These are phyloP conservation scores for Taxillus chinensis DNA, from an alignment of 164 flowering plant genomes.

Conservation along the genomic window DNA sequence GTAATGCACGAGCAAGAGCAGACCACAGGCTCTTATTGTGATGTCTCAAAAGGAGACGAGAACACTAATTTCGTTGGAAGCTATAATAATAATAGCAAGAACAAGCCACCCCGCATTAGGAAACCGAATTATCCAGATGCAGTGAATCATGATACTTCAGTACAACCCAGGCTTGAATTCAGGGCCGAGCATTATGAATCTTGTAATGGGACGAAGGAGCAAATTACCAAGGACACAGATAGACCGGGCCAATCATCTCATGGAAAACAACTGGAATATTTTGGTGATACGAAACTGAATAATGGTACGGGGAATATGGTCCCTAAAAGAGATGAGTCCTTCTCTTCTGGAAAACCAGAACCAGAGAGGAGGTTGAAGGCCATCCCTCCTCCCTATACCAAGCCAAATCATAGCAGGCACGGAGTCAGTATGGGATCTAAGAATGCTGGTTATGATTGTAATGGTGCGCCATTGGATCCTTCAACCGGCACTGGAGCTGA, in stretches of 20 bases:
- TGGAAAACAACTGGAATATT: conserved; percentile 16
- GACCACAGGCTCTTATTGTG: conserved; percentile 6
- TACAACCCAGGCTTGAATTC: conserved; percentile 14
- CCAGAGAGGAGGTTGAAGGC: conserved; percentile 17
- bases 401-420: conserved; percentile 17
- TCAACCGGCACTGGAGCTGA: conserved; percentile 6
- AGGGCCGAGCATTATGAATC: conserved; percentile 7
- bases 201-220: conserved; percentile 15
- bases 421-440: conserved; percentile 9
- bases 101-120: conserved; percentile 8
- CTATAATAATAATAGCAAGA: conserved; percentile 12
- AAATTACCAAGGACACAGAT: conserved; percentile 6
- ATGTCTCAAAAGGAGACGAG: conserved; percentile 13
- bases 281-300: conserved; percentile 15
- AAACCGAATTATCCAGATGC: conserved; percentile 12
- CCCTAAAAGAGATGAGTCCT: conserved; percentile 12
- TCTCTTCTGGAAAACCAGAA: conserved; percentile 16
- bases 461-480: conserved; percentile 15
- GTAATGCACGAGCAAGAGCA: conserved; percentile 9
- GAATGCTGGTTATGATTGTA: conserved; percentile 8
- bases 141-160: conserved; percentile 11
- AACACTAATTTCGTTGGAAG: conserved; percentile 6
- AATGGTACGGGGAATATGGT: conserved; percentile 14
- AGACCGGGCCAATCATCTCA: conserved; percentile 20
- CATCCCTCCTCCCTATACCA: conserved; percentile 37